These are phyloP conservation scores for Tylopilus felleus DNA, from an alignment of 768 basidiomycete genomes.

Conservation along the genomic window DNA sequence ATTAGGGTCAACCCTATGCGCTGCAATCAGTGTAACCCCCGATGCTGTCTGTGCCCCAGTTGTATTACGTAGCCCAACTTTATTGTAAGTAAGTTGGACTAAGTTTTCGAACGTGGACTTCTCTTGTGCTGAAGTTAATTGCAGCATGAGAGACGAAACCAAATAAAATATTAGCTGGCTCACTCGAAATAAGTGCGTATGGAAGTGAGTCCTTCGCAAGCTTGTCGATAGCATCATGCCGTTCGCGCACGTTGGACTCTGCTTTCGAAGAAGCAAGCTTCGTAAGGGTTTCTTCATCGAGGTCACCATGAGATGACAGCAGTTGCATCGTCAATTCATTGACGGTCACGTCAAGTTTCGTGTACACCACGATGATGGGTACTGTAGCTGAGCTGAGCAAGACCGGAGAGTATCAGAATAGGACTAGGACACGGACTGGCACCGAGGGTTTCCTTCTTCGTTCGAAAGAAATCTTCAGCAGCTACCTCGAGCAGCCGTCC, in stretches of 20 bases:
- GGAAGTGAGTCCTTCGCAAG: background rate
- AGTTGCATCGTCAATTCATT: no score
- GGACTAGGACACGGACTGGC: background rate
- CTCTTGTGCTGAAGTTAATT: background rate
- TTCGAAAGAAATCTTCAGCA: constrained; percentile 1
- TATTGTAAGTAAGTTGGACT: background rate
- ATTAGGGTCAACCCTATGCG: background rate
- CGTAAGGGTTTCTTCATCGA: no score
- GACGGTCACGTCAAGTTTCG: background rate
- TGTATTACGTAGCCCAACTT: no score
- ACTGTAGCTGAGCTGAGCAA: background rate
- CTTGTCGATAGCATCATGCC: background rate
- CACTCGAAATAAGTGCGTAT: background rate
- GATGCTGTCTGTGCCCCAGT: no score
- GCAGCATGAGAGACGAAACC: background rate
- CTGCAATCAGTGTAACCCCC: background rate
- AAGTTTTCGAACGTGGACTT: background rate
- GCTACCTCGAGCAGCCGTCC: background rate
- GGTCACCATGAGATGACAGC: no score
- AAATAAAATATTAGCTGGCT: background rate
- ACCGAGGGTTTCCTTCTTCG: background rate
- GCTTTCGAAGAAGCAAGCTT: no score
- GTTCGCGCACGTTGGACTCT: background rate
- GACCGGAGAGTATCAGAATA: no score
- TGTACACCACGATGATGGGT: constrained; percentile 1